Conservation (phyloP, 495 filamentous ascomycete genomes). For the Jackrogersella multiformis region DNA sequence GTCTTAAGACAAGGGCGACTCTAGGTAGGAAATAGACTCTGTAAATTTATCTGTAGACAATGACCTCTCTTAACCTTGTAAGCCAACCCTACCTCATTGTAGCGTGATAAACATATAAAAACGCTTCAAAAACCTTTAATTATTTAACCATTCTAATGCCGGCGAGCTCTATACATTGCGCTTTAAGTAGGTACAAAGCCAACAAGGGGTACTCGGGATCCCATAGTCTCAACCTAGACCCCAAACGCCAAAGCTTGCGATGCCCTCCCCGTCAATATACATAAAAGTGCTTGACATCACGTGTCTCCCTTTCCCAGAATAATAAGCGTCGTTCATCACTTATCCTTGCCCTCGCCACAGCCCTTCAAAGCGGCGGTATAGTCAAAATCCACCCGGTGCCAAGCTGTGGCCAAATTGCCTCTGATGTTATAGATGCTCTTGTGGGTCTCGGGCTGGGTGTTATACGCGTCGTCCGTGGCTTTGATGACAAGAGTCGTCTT, state of each 20-base stretch:
- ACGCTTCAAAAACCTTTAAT: too few species aligned
- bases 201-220: neutral
- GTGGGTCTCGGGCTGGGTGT: conserved; percentile 64
- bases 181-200: too few species aligned
- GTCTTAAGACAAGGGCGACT: too few species aligned
- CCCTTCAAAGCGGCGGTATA: conserved; percentile 11
- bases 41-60: too few species aligned
- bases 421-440: conserved; percentile 62
- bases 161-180: too few species aligned
- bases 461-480: conserved; percentile 66
- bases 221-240: neutral
- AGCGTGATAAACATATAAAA: too few species aligned
- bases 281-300: neutral
- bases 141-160: too few species aligned
- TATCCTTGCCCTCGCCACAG: neutral
- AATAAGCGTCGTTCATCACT: neutral
- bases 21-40: too few species aligned
- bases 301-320: neutral
- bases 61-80: too few species aligned
- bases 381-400: conserved; percentile 59
- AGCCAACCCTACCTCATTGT: too few species aligned
- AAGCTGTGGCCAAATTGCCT: conserved; percentile 64
- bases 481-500: conserved; percentile 62
- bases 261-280: neutral
- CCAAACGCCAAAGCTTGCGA: conserved; percentile 6